These are phyloP conservation scores for Malbranchea zuffiana DNA, from an alignment of 2,329 filamentous ascomycete species.

Conservation along the genomic window DNA sequence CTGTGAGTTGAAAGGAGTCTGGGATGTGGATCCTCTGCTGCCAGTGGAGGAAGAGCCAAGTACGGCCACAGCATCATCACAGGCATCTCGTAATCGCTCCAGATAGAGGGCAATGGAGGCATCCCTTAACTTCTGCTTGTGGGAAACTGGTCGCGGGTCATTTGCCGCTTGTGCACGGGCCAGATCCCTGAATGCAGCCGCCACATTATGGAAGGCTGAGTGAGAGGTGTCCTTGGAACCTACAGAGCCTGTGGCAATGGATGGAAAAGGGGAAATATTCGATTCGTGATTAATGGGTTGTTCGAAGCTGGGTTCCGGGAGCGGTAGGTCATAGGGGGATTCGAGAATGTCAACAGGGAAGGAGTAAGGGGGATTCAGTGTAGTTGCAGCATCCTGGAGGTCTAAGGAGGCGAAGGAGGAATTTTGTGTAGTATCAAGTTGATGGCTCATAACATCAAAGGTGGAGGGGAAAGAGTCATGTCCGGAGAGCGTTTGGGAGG, in stretches of 20 bases:
- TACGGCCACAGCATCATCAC: constrained; percentile 13
- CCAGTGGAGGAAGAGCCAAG: constrained; percentile 7
- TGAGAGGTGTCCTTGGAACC: constrained; percentile 11
- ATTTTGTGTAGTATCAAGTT: too few relatives aligned
- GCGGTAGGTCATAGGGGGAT: not conserved
- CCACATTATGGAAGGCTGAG: constrained; percentile 12
- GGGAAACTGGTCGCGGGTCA: constrained; percentile 25
- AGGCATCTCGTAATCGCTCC: constrained; percentile 27
- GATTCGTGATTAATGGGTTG: too few relatives aligned
- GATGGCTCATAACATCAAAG: too few relatives aligned
- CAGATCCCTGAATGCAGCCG: constrained; percentile 21
- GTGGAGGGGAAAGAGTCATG: too few relatives aligned
- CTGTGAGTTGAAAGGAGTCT: constrained; percentile 4
- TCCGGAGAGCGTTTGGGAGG: not conserved
- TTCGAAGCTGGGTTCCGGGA: not conserved
- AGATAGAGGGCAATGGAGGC: constrained; percentile 33
- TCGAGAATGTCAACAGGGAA: not conserved
- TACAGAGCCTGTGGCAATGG: too few relatives aligned
- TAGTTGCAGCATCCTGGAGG: not conserved
- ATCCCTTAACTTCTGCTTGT: constrained; percentile 33
- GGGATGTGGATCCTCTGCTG: not conserved
- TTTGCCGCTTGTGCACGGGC: constrained; percentile 30
- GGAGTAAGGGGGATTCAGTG: not conserved
- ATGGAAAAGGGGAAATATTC: too few relatives aligned
- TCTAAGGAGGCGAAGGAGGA: not conserved